Evolutionary conservation across 2,329 filamentous ascomycete species (phyloP).

Genomic region (Alternaria dauci): DNA sequence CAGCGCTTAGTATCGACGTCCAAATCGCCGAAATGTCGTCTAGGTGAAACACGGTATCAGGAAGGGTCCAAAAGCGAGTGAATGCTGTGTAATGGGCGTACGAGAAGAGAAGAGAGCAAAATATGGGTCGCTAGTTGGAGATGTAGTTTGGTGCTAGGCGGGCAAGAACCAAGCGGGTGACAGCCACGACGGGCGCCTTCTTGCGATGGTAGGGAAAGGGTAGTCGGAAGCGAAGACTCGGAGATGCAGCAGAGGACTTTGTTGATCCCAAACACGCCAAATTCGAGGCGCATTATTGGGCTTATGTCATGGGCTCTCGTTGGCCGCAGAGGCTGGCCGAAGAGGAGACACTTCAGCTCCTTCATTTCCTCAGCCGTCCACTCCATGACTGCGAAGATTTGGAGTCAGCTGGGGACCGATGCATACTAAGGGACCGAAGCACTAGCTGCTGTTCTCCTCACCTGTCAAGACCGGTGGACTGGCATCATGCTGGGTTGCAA

Average conservation of each 20-base stretch:
- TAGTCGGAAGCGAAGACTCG: slow-evolving; percentile 25
- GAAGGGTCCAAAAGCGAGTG: slow-evolving; percentile 33
- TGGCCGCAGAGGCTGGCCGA: slow-evolving; percentile 33
- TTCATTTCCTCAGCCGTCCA: slow-evolving; percentile 41
- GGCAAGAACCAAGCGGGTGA: slow-evolving; percentile 31
- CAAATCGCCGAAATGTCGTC: slow-evolving; percentile 38
- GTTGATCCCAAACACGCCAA: slow-evolving; percentile 41
- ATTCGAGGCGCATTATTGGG: slow-evolving; percentile 31
- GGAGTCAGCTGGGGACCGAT: slow-evolving; percentile 17
- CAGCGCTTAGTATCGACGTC: slow-evolving; percentile 44
- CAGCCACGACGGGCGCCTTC: slow-evolving; percentile 39
- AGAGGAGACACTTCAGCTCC: slow-evolving; percentile 30
- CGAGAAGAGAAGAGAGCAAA: slow-evolving; percentile 25
- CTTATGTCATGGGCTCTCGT: slow-evolving; percentile 34
- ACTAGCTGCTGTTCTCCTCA: slow-evolving; percentile 8
- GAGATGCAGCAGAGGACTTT: slow-evolving; percentile 27
- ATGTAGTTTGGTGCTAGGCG: slow-evolving; percentile 19
- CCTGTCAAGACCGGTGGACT: background rate
- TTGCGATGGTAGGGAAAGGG: slow-evolving; percentile 23
- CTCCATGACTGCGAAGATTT: slow-evolving; percentile 12
- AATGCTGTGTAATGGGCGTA: slow-evolving; percentile 31
- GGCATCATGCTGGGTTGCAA: slow-evolving; percentile 15
- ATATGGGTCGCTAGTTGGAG: slow-evolving; percentile 25
- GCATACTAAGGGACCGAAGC: slow-evolving; percentile 14
- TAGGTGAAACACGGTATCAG: slow-evolving; percentile 42